Evolutionary conservation across 495 filamentous ascomycete genomes (phyloP), one percentile per base, ranked within the genome.

Genomic region (Letharia columbiana): DNA sequence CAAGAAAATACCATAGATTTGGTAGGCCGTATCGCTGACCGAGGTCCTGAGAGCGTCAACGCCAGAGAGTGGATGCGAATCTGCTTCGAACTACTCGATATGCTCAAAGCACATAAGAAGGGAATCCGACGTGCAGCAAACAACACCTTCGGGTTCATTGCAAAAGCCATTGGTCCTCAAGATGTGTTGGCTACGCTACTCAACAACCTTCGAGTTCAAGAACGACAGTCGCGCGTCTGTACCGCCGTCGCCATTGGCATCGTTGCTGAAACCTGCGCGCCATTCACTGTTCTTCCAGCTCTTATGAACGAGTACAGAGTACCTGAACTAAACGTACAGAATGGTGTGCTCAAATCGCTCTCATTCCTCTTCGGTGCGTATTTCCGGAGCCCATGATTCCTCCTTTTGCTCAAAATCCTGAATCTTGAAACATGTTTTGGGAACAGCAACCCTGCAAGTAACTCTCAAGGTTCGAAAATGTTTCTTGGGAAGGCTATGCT

Each of bases 301-400:
- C 79, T 99, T 67, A 99, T 99, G 95, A 99, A 99, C 80, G 95
- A 99, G 77, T 99, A 99, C 76, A 90, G 95, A 44, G 94, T 98
- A 3, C 95, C 94, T 0, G 95, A 99, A 75, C 86, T 99, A 58
- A 99, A 99, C 75, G 93, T 99, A 10, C 94, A 98, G 76, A 99
- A 98, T 72, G 95, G 95, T 77, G 95, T 98, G 52, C 85, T 99
- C 70, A 99, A 99, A 75, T 90, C 92, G 12, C 84, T 99, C 68
- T 93, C 90, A 40, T 99, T 99, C 85, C 82, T 99, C 23, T 28
- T 28, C 23, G 23, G 23, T 28, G 1, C 23, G 23, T 28, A 28
- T 28, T 28, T 28, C 23, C 23, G 23, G 23, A 28, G 23, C 23
- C 23, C 23, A 28, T 28, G 23, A 28, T 28, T 28, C 23, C 23